These are phyloP conservation scores for Halenospora varia DNA, from an alignment of 495 filamentous ascomycete genomes.

Conservation along the genomic window DNA sequence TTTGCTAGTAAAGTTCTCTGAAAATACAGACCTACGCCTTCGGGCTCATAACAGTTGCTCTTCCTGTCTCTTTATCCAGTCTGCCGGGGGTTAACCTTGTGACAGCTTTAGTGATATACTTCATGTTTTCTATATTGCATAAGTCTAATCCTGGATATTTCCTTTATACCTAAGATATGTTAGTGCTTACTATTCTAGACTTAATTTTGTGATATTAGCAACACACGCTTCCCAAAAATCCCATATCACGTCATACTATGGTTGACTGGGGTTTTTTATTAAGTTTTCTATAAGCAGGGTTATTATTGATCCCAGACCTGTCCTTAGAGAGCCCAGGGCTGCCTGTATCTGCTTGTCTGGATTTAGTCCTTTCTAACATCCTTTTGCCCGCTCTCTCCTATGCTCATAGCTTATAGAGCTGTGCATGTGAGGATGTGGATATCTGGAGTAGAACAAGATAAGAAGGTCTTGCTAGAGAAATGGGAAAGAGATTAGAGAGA, in stretches of 20 bases:
- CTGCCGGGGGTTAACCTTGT: conserved; percentile 8
- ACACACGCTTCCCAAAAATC: too few species aligned
- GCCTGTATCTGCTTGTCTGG: conserved; percentile 10
- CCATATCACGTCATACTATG: too few species aligned
- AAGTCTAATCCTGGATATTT: neutral
- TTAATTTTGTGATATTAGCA: too few species aligned
- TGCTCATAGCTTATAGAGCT: neutral
- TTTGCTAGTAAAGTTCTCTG: too few species aligned
- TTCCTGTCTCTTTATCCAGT: too few species aligned
- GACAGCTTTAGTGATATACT: conserved; percentile 10
- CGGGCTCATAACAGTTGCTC: too few species aligned
- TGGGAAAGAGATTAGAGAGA: too few species aligned
- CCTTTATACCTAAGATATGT: conserved; percentile 9
- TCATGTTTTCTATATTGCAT: conserved; percentile 7
- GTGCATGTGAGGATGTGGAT: neutral
- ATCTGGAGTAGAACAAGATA: conserved; percentile 5
- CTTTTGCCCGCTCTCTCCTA: neutral
- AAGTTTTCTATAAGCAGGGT: too few species aligned
- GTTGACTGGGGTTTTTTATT: too few species aligned
- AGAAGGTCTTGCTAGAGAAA: conserved; percentile 4
- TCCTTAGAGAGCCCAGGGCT: conserved; percentile 12
- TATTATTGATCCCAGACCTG: conserved; percentile 16
- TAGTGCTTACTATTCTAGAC: too few species aligned
- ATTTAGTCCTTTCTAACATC: conserved; percentile 6
- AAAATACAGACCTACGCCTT: too few species aligned